Evolutionary conservation across 371 early-diverging fungal species (phyloP).

Genomic region (Actinomortierella ambigua): DNA sequence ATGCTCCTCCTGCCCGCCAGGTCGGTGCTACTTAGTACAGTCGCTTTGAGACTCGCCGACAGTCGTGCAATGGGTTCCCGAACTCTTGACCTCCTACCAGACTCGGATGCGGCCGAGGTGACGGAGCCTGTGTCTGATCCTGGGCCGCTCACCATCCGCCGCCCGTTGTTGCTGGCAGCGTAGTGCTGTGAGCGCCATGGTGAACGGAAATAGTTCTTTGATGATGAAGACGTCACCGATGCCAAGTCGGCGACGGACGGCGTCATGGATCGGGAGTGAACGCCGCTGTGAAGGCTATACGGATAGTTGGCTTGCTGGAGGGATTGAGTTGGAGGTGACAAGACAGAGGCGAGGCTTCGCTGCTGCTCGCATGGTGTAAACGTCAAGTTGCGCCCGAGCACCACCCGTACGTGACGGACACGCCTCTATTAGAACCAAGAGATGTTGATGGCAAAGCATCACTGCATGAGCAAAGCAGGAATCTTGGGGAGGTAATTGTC

Average conservation of each 20-base stretch:
- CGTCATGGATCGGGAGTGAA: slow-evolving; percentile 20
- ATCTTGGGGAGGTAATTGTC: neutral
- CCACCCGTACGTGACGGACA: slow-evolving; percentile 32
- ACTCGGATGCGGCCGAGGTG: slow-evolving; percentile 27
- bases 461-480: neutral
- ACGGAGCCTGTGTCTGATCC: slow-evolving; percentile 42
- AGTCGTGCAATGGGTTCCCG: slow-evolving; percentile 37
- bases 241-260: slow-evolving; percentile 25
- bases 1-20: neutral
- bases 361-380: slow-evolving; percentile 38
- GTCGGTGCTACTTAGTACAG: slow-evolving; percentile 21
- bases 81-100: slow-evolving; percentile 27
- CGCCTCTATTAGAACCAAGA: slow-evolving; percentile 16
- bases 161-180: slow-evolving; percentile 14
- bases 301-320: slow-evolving; percentile 3
- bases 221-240: slow-evolving; percentile 39
- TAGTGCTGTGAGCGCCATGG: slow-evolving; percentile 18
- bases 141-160: slow-evolving; percentile 27
- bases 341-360: slow-evolving; percentile 28
- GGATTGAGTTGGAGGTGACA: slow-evolving; percentile 6
- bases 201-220: slow-evolving; percentile 36
- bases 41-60: slow-evolving; percentile 40
- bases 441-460: neutral
- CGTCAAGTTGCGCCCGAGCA: slow-evolving; percentile 39
- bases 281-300: neutral